Evolutionary conservation across 805 yeast species (phyloP), one percentile per base, ranked within the genome.

Genomic region (Blastobotrys terrestris): DNA sequence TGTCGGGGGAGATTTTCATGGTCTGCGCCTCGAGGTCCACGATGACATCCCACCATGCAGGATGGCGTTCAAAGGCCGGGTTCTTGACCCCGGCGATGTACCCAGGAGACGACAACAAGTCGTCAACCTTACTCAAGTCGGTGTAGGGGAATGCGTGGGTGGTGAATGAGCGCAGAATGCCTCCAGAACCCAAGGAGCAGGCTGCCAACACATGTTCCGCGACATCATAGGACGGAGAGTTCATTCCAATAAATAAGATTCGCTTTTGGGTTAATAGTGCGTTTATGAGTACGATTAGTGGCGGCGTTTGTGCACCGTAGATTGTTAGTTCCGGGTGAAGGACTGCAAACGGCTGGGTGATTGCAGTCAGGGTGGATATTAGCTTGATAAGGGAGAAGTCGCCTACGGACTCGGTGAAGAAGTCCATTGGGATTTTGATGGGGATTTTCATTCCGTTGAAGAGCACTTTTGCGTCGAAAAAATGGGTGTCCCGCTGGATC

Each of bases 11-110:
- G 15, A 68, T 65, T 45, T 62, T 64, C 56, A 68, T 60, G 15
- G 59, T 56, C 6, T 73, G 72, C 8, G 72, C 54, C 56, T 80
- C 83, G 50, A 80, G 63, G 58, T 80, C 83, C 55, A 78, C 76
- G 41, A 80, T 64, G 11, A 80, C 60, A 57, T 80, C 85, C 81
- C 83, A 80, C 63, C 81, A 69, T 47, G 67, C 70, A 44, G 79
- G 80, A 56, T 79, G 80, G 46, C 72, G 64, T 57, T 77, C 77
- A 66, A 80, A 80, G 44, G 81, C 78, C 4, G 84, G 82, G 63
- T 80, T 80, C 53, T 79, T 79, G 35, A 81, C 80, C 14, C 85
- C 85, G 1, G 84, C 85, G 55, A 80, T 66, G 60, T 66, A 80
- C 14, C 80, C 78, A 11, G 71, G 74, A 48, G 80, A 74, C 48